These are phyloP conservation scores for Retiboletus fuscus DNA, from an alignment of 1,284 basidiomycete genomes.

Conservation along the genomic window DNA sequence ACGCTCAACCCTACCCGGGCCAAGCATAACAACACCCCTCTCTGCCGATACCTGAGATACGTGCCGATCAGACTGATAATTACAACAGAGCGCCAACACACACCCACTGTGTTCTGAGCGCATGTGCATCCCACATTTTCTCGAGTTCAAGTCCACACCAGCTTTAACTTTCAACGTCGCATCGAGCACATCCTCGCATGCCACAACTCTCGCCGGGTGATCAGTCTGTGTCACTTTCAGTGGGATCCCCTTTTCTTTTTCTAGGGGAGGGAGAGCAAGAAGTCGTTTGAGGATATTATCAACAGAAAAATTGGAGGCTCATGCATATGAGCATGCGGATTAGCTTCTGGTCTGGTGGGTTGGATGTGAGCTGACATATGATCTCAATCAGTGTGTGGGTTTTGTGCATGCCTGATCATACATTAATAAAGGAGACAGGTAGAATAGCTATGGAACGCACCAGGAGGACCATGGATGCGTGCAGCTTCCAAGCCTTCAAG, in stretches of 20 bases:
- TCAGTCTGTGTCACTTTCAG: slow-evolving; percentile 85
- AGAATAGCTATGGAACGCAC: slow-evolving; percentile 51
- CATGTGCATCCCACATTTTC: slow-evolving; percentile 93
- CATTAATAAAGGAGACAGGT: slow-evolving; percentile 15
- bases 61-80: slow-evolving; percentile 10
- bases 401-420: slow-evolving; percentile 81
- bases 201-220: slow-evolving; percentile 93
- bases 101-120: slow-evolving; percentile 88
- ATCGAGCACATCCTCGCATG: slow-evolving; percentile 73
- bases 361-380: slow-evolving; percentile 81
- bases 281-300: slow-evolving; percentile 92
- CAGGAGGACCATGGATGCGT: slow-evolving; percentile 97
- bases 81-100: not conserved
- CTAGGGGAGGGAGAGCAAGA: slow-evolving; percentile 64
- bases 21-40: too few relatives aligned
- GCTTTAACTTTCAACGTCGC: slow-evolving; percentile 92
- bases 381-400: slow-evolving; percentile 93
- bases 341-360: slow-evolving; percentile 57
- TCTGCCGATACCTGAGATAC: slow-evolving; percentile 78
- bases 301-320: slow-evolving; percentile 91
- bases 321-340: slow-evolving; percentile 84
- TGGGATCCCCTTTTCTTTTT: slow-evolving; percentile 50
- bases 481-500: slow-evolving; percentile 82
- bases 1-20: too few relatives aligned
- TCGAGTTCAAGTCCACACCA: slow-evolving; percentile 82